A percentile compares a stretch with the other conserved stretches of the same genome.
These are phyloP conservation scores for Tolypocladium amazonense DNA, from an alignment of 2,329 filamentous ascomycete genomes.

Conservation along the genomic window DNA sequence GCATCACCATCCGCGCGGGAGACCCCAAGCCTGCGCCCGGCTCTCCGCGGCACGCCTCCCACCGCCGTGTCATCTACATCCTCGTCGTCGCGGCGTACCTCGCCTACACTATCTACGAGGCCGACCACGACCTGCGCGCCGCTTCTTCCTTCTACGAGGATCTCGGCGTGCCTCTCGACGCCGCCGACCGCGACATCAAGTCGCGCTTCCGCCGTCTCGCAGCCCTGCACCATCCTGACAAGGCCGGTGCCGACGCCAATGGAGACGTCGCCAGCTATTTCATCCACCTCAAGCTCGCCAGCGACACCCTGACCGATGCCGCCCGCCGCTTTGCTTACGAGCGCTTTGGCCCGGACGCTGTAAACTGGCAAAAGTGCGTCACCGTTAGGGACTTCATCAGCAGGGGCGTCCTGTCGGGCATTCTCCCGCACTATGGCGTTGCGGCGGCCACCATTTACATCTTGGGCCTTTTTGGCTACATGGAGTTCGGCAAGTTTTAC, in stretches of 20 bases:
- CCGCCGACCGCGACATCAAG: constrained; percentile 69
- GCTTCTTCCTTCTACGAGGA: constrained; percentile 69
- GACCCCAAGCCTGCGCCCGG: constrained; percentile 66
- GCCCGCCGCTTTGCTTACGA: constrained; percentile 80
- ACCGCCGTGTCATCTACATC: constrained; percentile 76
- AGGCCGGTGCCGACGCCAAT: constrained; percentile 37
- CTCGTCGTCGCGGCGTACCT: constrained; percentile 77
- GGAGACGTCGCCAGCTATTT: constrained; percentile 42
- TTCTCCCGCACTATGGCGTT: constrained; percentile 50
- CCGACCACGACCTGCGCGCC: constrained; percentile 67
- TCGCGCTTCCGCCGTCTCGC: constrained; percentile 72
- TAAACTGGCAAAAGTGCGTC: constrained; percentile 53
- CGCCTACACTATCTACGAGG: constrained; percentile 84
- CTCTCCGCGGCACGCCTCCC: constrained; percentile 55
- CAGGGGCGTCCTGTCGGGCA: constrained; percentile 47
- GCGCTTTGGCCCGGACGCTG: constrained; percentile 66
- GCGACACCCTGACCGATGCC: constrained; percentile 72
- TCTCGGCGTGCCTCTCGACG: constrained; percentile 58
- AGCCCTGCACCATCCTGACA: constrained; percentile 74
- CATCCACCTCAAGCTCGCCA: constrained; percentile 70
- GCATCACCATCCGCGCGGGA: constrained; percentile 80
- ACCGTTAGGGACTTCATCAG: constrained; percentile 65
- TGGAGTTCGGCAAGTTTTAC: constrained; percentile 57
- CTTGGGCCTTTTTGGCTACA: constrained; percentile 54
- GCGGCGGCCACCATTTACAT: constrained; percentile 49